These are phyloP conservation scores for Cercospora beticola DNA, from an alignment of 2,329 filamentous ascomycete genomes.

Conservation along the genomic window DNA sequence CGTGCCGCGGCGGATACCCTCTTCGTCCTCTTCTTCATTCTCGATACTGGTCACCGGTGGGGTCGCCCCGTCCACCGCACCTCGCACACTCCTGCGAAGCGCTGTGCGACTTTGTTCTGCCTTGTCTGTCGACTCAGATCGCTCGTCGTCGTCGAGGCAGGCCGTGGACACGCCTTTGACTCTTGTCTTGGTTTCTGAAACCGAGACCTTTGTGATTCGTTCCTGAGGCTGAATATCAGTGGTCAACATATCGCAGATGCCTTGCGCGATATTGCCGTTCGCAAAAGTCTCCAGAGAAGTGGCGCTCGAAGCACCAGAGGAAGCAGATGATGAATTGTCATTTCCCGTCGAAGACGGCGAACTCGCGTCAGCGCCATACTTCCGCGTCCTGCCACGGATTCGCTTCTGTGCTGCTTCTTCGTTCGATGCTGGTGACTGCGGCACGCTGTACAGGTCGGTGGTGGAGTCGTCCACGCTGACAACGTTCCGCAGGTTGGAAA, in stretches of 20 bases:
- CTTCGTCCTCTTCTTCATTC: slow-evolving; percentile 19
- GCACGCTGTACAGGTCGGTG: slow-evolving; percentile 28
- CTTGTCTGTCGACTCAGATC: background rate
- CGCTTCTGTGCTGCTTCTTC: slow-evolving; percentile 25
- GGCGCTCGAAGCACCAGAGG: slow-evolving; percentile 33
- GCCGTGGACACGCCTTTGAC: background rate
- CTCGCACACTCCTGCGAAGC: slow-evolving; percentile 20
- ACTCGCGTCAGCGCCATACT: slow-evolving; percentile 24
- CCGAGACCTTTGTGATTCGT: slow-evolving; percentile 6
- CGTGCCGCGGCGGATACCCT: slow-evolving; percentile 37
- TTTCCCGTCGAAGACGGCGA: slow-evolving; percentile 28
- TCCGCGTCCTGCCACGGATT: slow-evolving; percentile 28
- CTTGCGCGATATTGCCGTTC: slow-evolving; percentile 32
- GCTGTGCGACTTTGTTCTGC: slow-evolving; percentile 15
- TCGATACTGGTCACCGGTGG: slow-evolving; percentile 34
- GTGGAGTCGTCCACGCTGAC: slow-evolving; percentile 29
- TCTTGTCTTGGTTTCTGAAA: slow-evolving; percentile 9
- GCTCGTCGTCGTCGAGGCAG: background rate
- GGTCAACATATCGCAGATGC: slow-evolving; percentile 36
- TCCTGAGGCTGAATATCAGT: slow-evolving; percentile 19
- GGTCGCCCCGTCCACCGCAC: slow-evolving; percentile 15
- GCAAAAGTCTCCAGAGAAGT: slow-evolving; percentile 33
- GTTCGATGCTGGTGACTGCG: slow-evolving; percentile 22
- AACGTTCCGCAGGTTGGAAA: slow-evolving; percentile 32
- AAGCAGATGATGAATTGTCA: slow-evolving; percentile 26